phyloP scores from a whole-genome alignment of 2,329 filamentous ascomycete genomes.

The Cladosporium sp. region DNA sequence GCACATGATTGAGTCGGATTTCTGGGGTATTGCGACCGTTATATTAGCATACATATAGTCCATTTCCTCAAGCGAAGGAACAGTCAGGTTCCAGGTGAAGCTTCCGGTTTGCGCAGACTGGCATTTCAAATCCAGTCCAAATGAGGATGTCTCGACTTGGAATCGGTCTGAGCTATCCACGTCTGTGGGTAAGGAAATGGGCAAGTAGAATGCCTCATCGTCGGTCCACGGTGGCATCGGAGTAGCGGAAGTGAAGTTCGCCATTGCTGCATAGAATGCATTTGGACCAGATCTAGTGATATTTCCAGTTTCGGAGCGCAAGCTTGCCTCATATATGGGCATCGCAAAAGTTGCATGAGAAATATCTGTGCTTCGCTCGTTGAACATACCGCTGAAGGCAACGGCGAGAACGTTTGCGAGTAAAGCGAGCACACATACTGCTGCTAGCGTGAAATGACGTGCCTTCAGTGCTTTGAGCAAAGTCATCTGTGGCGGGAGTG shows the following conservation, averaged over 20 bases:
- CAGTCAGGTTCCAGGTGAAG: background rate
- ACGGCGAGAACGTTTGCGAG: constrained; percentile 50
- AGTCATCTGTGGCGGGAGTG: constrained; percentile 50
- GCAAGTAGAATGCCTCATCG: constrained; percentile 41
- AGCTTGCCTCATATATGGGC: background rate
- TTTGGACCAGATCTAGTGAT: constrained; percentile 20
- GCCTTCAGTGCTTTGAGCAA: constrained; percentile 41
- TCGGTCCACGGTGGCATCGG: constrained; percentile 48
- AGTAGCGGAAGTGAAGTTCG: constrained; percentile 42
- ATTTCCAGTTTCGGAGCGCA: background rate
- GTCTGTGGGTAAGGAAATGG: constrained; percentile 27
- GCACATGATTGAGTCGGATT: background rate
- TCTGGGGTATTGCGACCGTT: background rate
- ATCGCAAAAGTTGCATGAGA: constrained; percentile 10
- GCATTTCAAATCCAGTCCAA: background rate
- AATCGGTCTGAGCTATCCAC: background rate
- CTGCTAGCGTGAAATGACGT: constrained; percentile 41
- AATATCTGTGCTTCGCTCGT: constrained; percentile 28
- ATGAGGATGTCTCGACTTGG: background rate
- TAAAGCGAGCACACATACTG: constrained; percentile 44
- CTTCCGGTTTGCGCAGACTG: background rate
- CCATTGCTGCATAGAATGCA: constrained; percentile 39
- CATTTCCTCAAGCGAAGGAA: background rate
- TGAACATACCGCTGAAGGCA: constrained; percentile 47
- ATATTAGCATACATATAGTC: background rate